Evolutionary conservation across 371 early-diverging fungal species (phyloP).

Genomic region (Mortierella sp.): DNA sequence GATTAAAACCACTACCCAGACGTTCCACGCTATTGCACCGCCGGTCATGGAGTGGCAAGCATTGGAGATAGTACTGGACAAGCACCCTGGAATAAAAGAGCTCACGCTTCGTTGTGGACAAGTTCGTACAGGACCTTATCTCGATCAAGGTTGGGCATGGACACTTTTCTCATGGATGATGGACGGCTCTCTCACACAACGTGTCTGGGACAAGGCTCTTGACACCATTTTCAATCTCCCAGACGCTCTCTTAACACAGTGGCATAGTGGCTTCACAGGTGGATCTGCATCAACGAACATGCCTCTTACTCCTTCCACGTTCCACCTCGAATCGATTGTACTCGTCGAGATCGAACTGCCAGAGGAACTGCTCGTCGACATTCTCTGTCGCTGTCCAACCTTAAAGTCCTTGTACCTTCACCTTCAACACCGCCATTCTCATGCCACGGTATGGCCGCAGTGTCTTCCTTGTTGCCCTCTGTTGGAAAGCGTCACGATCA

Average conservation of each 20-base stretch:
- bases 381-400: constrained; percentile 20
- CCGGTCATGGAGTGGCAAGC: constrained; percentile 14
- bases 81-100: constrained; percentile 6
- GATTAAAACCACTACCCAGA: constrained; percentile 6
- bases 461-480: constrained; percentile 15
- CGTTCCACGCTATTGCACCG: constrained; percentile 1
- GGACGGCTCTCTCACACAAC: constrained; percentile 8
- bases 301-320: not conserved
- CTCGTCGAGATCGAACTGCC: constrained; percentile 16
- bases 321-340: constrained; percentile 20
- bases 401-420: constrained; percentile 11
- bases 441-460: not conserved
- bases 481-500: constrained; percentile 9
- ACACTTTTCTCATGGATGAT: not conserved
- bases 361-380: constrained; percentile 13
- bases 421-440: not conserved
- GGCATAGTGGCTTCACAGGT: too few relatives aligned
- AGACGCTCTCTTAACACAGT: too few relatives aligned
- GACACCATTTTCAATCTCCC: too few relatives aligned
- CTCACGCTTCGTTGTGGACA: constrained; percentile 6
- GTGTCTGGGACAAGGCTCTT: constrained; percentile 4
- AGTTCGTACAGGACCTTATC: not conserved
- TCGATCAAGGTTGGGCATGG: not conserved
- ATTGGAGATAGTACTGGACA: constrained; percentile 11
- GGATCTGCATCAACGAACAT: not conserved